Conservation (phyloP, 2,329 filamentous ascomycete species). For the Emergomyces pasteurianus region DNA sequence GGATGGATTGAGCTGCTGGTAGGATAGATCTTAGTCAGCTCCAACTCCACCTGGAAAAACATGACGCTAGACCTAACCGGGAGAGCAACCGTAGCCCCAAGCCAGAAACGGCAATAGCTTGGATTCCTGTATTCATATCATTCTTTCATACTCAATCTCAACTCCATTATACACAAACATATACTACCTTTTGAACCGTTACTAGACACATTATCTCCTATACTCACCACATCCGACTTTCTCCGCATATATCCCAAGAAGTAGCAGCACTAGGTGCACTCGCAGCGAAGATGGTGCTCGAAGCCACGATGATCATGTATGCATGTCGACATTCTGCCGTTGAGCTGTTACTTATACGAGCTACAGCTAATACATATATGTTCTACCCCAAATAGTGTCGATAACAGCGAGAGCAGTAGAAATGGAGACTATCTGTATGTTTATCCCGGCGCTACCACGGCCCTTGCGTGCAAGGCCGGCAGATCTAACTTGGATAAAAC, state of each 20-base stretch:
- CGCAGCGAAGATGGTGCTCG: constrained; percentile 75
- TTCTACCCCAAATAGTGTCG: constrained; percentile 51
- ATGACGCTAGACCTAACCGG: too few relatives aligned
- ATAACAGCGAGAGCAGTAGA: constrained; percentile 97
- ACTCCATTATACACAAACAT: not conserved
- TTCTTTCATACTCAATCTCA: not conserved
- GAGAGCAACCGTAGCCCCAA: not conserved
- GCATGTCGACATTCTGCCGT: constrained; percentile 22
- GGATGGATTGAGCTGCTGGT: too few relatives aligned
- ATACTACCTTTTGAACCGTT: not conserved
- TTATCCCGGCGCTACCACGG: too few relatives aligned
- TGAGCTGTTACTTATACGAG: not conserved
- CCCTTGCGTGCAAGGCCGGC: too few relatives aligned
- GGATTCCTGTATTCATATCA: too few relatives aligned
- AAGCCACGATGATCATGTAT: constrained; percentile 98
- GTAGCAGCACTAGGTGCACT: constrained; percentile 13
- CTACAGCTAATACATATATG: constrained; percentile 12
- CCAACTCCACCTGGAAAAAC: too few relatives aligned
- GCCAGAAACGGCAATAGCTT: not conserved
- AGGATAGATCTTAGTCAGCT: too few relatives aligned
- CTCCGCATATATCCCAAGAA: not conserved
- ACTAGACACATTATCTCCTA: not conserved
- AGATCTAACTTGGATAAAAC: constrained; percentile 10
- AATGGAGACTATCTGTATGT: constrained; percentile 75
- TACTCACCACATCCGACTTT: not conserved